Evolutionary conservation across 768 basidiomycete genomes (phyloP).

Genomic region (Mrakia blollopis): DNA sequence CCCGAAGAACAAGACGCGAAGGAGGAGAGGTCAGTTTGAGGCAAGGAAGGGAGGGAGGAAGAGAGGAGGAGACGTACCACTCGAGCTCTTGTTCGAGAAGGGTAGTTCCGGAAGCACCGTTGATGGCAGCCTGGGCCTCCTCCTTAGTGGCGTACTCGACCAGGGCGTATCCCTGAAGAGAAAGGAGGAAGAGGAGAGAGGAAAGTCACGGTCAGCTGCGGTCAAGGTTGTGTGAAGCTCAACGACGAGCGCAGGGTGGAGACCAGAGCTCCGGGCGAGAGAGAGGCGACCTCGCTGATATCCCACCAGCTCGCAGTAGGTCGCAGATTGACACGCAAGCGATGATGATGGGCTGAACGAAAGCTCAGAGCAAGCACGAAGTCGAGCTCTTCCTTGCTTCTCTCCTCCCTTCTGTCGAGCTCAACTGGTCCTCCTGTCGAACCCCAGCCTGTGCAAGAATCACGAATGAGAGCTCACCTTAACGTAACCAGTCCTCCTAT

Average conservation of each 20-base stretch:
- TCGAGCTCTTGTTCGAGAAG: constrained; percentile 80
- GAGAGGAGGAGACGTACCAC: constrained; percentile 44
- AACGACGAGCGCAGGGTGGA: too few species aligned
- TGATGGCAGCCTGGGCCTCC: constrained; percentile 90
- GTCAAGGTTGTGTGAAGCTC: background rate
- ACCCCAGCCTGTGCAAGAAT: too few species aligned
- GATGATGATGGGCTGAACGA: too few species aligned
- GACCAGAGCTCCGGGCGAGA: too few species aligned
- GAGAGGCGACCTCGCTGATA: too few species aligned
- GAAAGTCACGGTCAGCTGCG: background rate
- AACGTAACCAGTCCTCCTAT: constrained; percentile 95
- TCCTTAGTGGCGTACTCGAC: constrained; percentile 95
- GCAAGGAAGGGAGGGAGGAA: background rate
- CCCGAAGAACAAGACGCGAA: too few species aligned
- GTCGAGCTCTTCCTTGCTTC: too few species aligned
- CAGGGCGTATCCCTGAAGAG: constrained; percentile 81
- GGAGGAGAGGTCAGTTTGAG: background rate
- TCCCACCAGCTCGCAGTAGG: too few species aligned
- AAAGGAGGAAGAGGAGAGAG: background rate
- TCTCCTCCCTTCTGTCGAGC: too few species aligned
- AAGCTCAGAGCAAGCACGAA: too few species aligned
- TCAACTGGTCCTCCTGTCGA: too few species aligned
- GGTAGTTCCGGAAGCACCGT: constrained; percentile 74
- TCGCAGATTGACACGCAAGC: too few species aligned
- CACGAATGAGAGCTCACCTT: constrained; percentile 57